Conservation (phyloP, 2,329 filamentous ascomycete species). For the Thelonectria olida region DNA sequence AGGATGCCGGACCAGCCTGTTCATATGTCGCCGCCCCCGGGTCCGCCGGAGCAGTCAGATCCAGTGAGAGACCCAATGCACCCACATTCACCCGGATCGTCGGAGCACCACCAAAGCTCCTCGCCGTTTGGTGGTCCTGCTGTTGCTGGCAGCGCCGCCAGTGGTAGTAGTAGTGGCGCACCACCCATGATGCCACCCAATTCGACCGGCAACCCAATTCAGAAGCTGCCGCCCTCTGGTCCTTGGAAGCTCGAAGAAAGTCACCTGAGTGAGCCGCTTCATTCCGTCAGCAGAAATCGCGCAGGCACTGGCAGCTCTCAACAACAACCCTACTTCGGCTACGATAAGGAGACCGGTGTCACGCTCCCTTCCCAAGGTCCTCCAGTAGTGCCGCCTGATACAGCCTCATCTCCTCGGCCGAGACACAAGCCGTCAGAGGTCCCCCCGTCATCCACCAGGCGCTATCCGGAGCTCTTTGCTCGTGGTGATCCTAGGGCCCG, state of each 20-base stretch:
- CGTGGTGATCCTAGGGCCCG: constrained; percentile 31
- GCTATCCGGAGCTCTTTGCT: constrained; percentile 59
- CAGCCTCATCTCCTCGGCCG: constrained; percentile 1
- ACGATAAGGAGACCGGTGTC: constrained; percentile 55
- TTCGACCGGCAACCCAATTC: constrained; percentile 48
- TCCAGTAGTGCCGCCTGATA: background rate
- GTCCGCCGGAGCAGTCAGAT: constrained; percentile 16
- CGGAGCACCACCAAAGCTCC: background rate
- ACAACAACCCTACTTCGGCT: constrained; percentile 43
- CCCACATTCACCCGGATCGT: constrained; percentile 9
- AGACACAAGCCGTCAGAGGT: constrained; percentile 47
- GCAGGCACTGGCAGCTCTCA: constrained; percentile 44
- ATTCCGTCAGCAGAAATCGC: constrained; percentile 45
- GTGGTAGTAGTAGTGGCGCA: constrained; percentile 10
- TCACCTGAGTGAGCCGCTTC: constrained; percentile 60
- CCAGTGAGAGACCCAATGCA: constrained; percentile 15
- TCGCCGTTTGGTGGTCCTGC: background rate
- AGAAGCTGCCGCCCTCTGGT: constrained; percentile 53
- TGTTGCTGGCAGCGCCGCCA: background rate
- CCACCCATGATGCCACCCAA: constrained; percentile 34
- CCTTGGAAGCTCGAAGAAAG: constrained; percentile 66
- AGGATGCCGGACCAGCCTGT: constrained; percentile 13
- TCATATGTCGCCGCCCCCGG: constrained; percentile 1
- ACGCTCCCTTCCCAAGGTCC: constrained; percentile 14
- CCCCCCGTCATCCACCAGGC: constrained; percentile 61